Evolutionary conservation across 1,139 yeast genomes (phyloP).

Genomic region (Sugiyamaella novakii): DNA sequence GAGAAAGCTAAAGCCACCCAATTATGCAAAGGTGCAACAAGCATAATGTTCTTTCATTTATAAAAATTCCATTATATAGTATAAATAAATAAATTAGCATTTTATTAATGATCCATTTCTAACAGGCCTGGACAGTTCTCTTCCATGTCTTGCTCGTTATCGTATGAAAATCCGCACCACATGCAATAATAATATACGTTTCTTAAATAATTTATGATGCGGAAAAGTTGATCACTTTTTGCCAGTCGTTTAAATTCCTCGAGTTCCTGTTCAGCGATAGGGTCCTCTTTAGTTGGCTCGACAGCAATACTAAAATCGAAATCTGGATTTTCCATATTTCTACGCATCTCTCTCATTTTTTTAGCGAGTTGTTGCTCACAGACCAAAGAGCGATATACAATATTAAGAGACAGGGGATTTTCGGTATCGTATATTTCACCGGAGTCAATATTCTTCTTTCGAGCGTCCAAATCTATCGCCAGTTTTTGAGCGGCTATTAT

Average conservation of each 20-base stretch:
- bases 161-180: constrained; percentile 51
- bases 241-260: constrained; percentile 36
- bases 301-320: background rate
- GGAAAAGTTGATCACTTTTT: constrained; percentile 37
- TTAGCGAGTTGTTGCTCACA: constrained; percentile 32
- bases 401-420: constrained; percentile 25
- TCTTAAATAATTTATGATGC: constrained; percentile 45
- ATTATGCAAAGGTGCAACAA: constrained; percentile 95
- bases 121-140: constrained; percentile 50
- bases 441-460: constrained; percentile 16
- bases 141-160: constrained; percentile 44
- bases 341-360: constrained; percentile 11
- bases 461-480: constrained; percentile 26
- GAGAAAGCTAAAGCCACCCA: constrained; percentile 84
- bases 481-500: constrained; percentile 24
- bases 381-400: constrained; percentile 33
- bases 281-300: constrained; percentile 19
- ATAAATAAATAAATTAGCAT: constrained; percentile 8
- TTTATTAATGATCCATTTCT: constrained; percentile 46
- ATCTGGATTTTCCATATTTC: constrained; percentile 10
- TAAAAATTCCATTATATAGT: too few relatives aligned
- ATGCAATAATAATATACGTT: constrained; percentile 48
- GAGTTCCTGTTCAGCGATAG: constrained; percentile 28
- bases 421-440: constrained; percentile 20
- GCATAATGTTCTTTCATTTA: too few relatives aligned